phyloP scores from a whole-genome alignment of 148 eudicot species.

The Silene latifolia region DNA sequence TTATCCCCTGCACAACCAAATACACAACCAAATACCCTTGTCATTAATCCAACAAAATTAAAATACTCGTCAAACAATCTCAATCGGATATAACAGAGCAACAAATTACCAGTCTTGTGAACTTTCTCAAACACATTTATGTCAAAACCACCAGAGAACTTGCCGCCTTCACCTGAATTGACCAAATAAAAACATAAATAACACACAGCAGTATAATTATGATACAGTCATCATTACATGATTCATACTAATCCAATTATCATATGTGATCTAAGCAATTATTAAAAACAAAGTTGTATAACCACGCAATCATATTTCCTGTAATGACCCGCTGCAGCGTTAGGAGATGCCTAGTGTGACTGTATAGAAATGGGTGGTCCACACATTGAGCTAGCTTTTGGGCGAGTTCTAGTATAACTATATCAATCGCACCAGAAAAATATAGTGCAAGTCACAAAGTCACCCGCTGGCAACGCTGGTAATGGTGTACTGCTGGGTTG shows the following conservation, averaged over 20 bases:
- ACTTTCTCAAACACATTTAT: slow-evolving; percentile 68
- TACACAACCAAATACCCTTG: slow-evolving; percentile 25
- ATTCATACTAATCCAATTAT: neutral
- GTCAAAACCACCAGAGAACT: slow-evolving; percentile 86
- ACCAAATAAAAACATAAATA: neutral
- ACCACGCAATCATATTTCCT: neutral
- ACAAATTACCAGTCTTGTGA: slow-evolving; percentile 66
- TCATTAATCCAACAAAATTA: neutral
- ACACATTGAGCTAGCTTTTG: neutral
- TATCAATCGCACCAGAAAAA: neutral
- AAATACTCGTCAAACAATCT: neutral
- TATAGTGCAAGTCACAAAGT: neutral
- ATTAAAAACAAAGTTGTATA: no score
- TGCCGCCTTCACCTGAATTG: slow-evolving; percentile 64
- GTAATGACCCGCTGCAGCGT: neutral
- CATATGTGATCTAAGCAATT: neutral
- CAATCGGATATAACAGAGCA: neutral
- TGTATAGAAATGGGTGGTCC: neutral
- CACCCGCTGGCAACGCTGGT: no score
- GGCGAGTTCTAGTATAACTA: neutral
- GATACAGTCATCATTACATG: neutral
- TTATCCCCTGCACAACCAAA: slow-evolving; percentile 57
- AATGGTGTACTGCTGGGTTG: neutral
- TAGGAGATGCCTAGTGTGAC: neutral
- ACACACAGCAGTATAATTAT: neutral